Evolutionary conservation across 2,329 filamentous ascomycete genomes (phyloP), one percentile per base, ranked within the genome.

Genomic region (Xylariomycetidae sp.): DNA sequence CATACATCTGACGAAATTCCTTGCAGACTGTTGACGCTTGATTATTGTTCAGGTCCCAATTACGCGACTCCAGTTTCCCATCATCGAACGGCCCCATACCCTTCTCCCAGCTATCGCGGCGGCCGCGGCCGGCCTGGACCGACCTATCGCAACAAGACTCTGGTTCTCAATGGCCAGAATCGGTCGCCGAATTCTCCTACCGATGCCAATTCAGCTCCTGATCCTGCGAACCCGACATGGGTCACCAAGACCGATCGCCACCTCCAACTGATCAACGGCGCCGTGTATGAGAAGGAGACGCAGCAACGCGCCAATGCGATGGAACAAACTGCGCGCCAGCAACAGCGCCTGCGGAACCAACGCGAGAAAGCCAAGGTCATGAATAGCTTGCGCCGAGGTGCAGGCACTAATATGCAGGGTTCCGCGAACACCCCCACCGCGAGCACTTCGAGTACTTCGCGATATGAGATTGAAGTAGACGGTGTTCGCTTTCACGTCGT

Each of bases 181-280:
- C 26, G 46, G 46, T 27, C 43, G 16, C 37, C 46, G 34, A 49
- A 41, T 40, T 50, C 43, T 34, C 44, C 43, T 8, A 42, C 38
- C 32, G 43, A 48, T 12, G 47, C 50, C 12, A 50, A 51, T 25
- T 51, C 58, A 7, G 36, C 58, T 8, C 54, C 58, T 7, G 58
- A 60, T 19, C 51, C 61, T 3, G 57, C 60, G 3, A 58, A 53
- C 24, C 43, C 54, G 13, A 59, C 75, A 3, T 90, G 82, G 77
- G 74, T 92, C 25, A 74, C 79, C 5, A 84, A 80, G 54, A 81
- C 70, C 31, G 84, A 85, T 55, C 81, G 82, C 31, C 84, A 89
- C 53, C 74, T 85, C 53, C 85, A 93, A 57, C 65, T 93, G 25
- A 92, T 93, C 59, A 93, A 90, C 54, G 76, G 81, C 14, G 75